Base-by-base conservation (phyloP, 495 filamentous ascomycete species). In the Lasiosphaeris hirsuta region DNA sequence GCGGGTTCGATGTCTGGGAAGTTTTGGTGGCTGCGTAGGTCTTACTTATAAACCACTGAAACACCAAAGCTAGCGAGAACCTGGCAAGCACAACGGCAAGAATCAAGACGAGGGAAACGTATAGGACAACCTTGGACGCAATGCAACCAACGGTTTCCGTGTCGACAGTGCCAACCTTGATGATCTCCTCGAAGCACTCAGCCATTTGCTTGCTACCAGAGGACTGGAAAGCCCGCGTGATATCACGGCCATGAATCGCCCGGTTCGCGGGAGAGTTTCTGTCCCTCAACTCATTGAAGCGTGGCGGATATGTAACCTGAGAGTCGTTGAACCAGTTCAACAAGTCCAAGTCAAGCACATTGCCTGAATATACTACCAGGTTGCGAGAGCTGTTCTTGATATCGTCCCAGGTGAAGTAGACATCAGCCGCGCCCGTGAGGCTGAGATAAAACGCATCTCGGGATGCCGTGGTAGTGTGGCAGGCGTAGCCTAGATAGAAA, bases 91-190 rank as follows among this genome's bases (percentile, higher is more conserved):
- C 95, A 54, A 97, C 90, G 18, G 90, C 85, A 23, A 99, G 76
- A 71, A 99, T 99, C 74, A 99, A 89, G 49, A 89, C 86, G 58
- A 99, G 77, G 5, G 93, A 94, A 37, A 96, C 84, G 62, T 97
- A 99, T 34, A 99, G 88, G 8, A 99, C 95, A 13, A 99, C 93
- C 70, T 96, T 88, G 49, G 92, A 95, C 1, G 95, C 95, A 63
- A 99, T 97, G 72, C 95, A 99, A 10, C 95, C 95, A 8, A 99
- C 90, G 3, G 91, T 96, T 61, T 92, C 91, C 0, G 94, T 97
- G 68, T 97, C 95, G 56, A 99, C 89, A 11, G 89, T 90, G 11
- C 95, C 95, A 23, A 99, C 95, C 64, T 91, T 92, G 78, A 96
- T 89, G 56, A 96, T 96, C 69, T 99, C 85, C 36, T 89, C 80